phyloP scores from a whole-genome alignment of 495 filamentous ascomycete genomes.

The Acidiella bohemica region DNA sequence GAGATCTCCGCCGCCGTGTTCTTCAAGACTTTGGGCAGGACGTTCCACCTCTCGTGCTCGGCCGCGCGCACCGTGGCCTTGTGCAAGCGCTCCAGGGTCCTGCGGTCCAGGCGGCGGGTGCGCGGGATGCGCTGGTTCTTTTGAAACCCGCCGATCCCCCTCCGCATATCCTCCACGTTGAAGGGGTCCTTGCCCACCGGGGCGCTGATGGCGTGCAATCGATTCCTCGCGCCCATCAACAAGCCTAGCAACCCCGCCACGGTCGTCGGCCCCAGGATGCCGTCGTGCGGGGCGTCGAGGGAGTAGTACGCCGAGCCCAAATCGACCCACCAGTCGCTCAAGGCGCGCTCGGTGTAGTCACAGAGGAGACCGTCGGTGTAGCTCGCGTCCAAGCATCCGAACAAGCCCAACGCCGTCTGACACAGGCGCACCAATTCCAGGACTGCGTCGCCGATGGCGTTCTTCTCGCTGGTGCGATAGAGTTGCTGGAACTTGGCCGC shows the following conservation, averaged over 20 bases:
- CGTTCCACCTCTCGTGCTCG: conserved; percentile 62
- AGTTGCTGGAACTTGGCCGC: conserved; percentile 85
- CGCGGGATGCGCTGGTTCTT: conserved; percentile 69
- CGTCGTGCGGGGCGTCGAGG: conserved; percentile 81
- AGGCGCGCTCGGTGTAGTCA: conserved; percentile 78
- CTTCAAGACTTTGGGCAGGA: conserved; percentile 82
- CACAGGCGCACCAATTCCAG: conserved; percentile 85
- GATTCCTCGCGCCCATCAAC: conserved; percentile 77
- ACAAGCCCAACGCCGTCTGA: conserved; percentile 76
- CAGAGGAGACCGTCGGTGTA: conserved; percentile 90
- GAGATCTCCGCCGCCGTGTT: conserved; percentile 87
- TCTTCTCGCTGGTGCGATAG: conserved; percentile 72
- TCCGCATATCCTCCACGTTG: conserved; percentile 65
- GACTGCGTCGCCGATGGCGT: conserved; percentile 61
- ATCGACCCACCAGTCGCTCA: conserved; percentile 94
- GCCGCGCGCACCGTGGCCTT: conserved; percentile 76
- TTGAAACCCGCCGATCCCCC: conserved; percentile 77
- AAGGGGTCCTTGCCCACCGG: conserved; percentile 87
- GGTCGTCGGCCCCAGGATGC: conserved; percentile 80
- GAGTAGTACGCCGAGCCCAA: conserved; percentile 84
- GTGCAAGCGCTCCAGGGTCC: conserved; percentile 70
- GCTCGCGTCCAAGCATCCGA: conserved; percentile 72
- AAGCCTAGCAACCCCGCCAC: conserved; percentile 80
- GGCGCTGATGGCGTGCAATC: conserved; percentile 66
- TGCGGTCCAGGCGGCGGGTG: conserved; percentile 65